phyloP scores from a whole-genome alignment of 106 monocot species.

The Apostasia shenzhenica region DNA sequence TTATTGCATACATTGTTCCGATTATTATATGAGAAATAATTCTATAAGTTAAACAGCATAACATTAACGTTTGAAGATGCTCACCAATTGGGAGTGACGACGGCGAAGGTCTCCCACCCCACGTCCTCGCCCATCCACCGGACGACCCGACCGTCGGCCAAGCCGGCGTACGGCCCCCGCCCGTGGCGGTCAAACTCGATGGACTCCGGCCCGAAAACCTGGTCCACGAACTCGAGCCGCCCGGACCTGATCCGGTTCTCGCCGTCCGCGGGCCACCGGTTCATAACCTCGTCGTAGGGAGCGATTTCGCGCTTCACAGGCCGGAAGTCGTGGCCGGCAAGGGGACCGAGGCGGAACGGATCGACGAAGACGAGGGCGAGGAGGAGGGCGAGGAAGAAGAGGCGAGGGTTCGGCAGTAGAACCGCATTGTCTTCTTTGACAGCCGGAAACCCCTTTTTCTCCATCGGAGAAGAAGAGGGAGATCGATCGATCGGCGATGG shows the following conservation, averaged over 20 bases:
- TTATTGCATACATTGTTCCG: too few relatives aligned
- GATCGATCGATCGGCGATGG: too few relatives aligned
- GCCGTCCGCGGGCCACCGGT: slow-evolving; percentile 55
- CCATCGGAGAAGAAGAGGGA: too few relatives aligned
- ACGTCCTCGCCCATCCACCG: slow-evolving; percentile 61
- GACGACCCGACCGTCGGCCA: slow-evolving; percentile 85
- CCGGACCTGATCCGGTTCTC: slow-evolving; percentile 50
- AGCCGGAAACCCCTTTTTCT: not conserved
- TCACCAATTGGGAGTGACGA: slow-evolving; percentile 66
- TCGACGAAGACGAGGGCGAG: slow-evolving; percentile 42
- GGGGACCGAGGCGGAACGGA: slow-evolving; percentile 50
- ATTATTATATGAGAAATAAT: too few relatives aligned
- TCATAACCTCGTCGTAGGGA: slow-evolving; percentile 63
- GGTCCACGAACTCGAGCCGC: slow-evolving; percentile 51
- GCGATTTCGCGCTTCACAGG: slow-evolving; percentile 47
- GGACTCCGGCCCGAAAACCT: slow-evolving; percentile 90
- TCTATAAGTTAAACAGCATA: too few relatives aligned
- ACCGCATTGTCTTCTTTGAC: not conserved
- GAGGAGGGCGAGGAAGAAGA: slow-evolving; percentile 33
- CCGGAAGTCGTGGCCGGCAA: slow-evolving; percentile 33
- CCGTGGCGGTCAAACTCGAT: slow-evolving; percentile 70
- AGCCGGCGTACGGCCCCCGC: slow-evolving; percentile 70
- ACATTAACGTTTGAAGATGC: not conserved
- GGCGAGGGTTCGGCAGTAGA: slow-evolving; percentile 15
- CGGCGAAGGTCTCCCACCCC: slow-evolving; percentile 85